Conservation (phyloP, 2,329 filamentous ascomycete species). For the Pestalotiopsis fici region DNA sequence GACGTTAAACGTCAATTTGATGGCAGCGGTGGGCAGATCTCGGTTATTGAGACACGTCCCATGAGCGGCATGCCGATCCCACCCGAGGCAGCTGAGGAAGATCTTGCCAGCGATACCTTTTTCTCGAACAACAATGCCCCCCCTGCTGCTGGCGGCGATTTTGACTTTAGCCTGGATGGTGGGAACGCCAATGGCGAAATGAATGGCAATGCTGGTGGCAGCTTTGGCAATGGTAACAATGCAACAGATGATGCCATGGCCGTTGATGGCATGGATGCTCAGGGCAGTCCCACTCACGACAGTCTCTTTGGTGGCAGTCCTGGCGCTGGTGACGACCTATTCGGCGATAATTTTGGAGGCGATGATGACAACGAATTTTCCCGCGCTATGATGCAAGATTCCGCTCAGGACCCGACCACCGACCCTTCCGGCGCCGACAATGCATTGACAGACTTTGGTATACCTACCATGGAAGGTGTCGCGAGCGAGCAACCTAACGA, state of each 20-base stretch:
- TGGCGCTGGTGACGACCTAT: slow-evolving; percentile 72
- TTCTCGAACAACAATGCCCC: slow-evolving; percentile 72
- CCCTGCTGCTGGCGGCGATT: slow-evolving; percentile 56
- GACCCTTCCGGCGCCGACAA: slow-evolving; percentile 37
- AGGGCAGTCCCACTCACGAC: slow-evolving; percentile 69
- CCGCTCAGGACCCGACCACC: slow-evolving; percentile 30
- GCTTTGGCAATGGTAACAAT: slow-evolving; percentile 16
- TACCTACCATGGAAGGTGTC: slow-evolving; percentile 10
- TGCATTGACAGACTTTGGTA: slow-evolving; percentile 21
- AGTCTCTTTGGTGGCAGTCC: slow-evolving; percentile 83
- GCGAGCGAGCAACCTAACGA: not conserved
- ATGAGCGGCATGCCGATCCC: slow-evolving; percentile 75
- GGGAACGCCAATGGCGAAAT: slow-evolving; percentile 33
- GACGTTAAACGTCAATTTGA: slow-evolving; percentile 74
- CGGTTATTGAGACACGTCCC: slow-evolving; percentile 82
- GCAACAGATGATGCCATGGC: slow-evolving; percentile 17
- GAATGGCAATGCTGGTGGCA: not conserved
- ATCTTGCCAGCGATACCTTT: slow-evolving; percentile 66
- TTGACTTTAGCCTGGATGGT: slow-evolving; percentile 31
- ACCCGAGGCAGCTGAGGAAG: slow-evolving; percentile 64
- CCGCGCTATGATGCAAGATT: slow-evolving; percentile 61
- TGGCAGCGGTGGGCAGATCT: slow-evolving; percentile 80
- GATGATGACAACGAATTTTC: slow-evolving; percentile 87
- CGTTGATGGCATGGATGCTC: slow-evolving; percentile 45
- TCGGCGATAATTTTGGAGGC: slow-evolving; percentile 81